phyloP scores from a whole-genome alignment of 23 red algal genomes.

The Gracilaria vermiculophylla region DNA sequence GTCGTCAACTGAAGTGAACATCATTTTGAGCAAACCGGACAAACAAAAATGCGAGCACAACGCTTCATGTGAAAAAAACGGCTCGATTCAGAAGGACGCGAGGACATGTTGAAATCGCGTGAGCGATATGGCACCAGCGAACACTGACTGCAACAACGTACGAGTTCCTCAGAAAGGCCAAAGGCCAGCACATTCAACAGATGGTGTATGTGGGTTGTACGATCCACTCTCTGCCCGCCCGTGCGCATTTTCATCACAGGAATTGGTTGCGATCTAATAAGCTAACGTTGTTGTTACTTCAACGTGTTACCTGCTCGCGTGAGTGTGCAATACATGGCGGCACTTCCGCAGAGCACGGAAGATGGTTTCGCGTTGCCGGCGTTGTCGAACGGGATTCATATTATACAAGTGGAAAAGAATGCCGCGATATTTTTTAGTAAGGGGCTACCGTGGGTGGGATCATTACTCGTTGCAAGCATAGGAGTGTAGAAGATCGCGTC shows the following conservation, averaged over 20 bases:
- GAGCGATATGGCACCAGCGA: background rate
- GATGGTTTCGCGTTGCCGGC: background rate
- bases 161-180: slow-evolving; percentile 14
- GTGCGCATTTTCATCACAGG: slow-evolving; percentile 31
- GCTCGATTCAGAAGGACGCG: background rate
- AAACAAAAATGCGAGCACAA: no score
- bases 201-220: slow-evolving; percentile 5
- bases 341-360: background rate
- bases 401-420: background rate
- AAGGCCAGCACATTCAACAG: slow-evolving; percentile 29
- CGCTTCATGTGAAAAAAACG: no score
- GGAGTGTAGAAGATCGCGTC: no score
- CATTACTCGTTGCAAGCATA: no score
- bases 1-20: no score
- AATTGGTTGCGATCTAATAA: background rate
- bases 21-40: no score
- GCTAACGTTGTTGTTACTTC: background rate
- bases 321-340: background rate
- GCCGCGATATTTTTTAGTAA: no score
- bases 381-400: background rate
- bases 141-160: background rate
- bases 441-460: no score
- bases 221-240: slow-evolving; percentile 27
- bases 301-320: background rate
- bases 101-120: background rate